Evolutionary conservation across 2,329 filamentous ascomycete species (phyloP), one percentile per base, ranked within the genome.

Genomic region (Chrysoporthe deuterocubensis): DNA sequence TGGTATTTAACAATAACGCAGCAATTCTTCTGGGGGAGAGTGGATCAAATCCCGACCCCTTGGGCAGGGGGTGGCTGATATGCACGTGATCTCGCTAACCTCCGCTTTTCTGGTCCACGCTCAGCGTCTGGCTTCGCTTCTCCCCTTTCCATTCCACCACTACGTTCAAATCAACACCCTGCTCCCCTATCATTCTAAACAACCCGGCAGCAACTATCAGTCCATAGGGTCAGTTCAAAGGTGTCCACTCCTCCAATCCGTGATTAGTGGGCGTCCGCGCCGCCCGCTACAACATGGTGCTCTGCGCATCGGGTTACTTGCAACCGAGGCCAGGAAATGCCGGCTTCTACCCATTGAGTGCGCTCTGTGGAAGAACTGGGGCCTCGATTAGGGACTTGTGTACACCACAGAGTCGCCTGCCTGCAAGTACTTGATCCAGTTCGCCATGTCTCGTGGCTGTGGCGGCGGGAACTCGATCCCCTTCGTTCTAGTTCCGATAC

Each of bases 201-300:
- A n/a, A 40, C 32, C 46, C 11, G 54, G n/a, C 50, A n/a, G 50
- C 46, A 13, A 11, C 34, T 50, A 40, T 37, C 40, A 42, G 60
- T 34, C 18, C 16, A 67, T 21, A 61, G 37, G 66, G 66, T 67
- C 66, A 67, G 54, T 64, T 67, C 66, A 67, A 64, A 67, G 66
- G 66, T 64, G 46, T 64, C 62, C 65, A 63, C 66, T 42, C 56
- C 54, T 67, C 42, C 44, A 52, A 21, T 32, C 46, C n/a, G 21
- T 42, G 52, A 54, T 63, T 13, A 56, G 66, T 67, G 66, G 66
- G 61, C 40, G 21, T 64, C 61, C 61, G 61, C 66, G 61, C 54
- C 61, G 61, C 44, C 61, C 60, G 44, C 66, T 67, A 21, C 57
- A 32, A 34, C 48, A 59, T 37, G 34, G 43, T 26, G 3, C 5